Evolutionary conservation across 768 basidiomycete species (phyloP).

Genomic region (Infundibulicybe gibba): DNA sequence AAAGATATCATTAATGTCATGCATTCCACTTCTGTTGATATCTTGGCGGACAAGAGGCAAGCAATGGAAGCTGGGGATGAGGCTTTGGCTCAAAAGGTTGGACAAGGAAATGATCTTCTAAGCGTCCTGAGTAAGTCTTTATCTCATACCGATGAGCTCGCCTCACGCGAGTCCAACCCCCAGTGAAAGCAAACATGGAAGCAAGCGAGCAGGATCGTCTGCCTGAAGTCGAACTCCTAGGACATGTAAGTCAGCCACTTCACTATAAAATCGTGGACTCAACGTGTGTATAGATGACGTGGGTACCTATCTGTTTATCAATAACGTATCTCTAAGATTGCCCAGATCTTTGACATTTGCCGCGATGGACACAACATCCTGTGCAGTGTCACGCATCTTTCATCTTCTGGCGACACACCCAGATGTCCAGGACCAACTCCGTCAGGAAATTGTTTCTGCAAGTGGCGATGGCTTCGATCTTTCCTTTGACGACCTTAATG

Average conservation of each 20-base stretch:
- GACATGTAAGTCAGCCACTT: slow-evolving; percentile 20
- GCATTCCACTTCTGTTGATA: slow-evolving; percentile 22
- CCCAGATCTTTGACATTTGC: slow-evolving; percentile 27
- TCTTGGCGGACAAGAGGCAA: slow-evolving; percentile 30
- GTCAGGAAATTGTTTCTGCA: slow-evolving; percentile 28
- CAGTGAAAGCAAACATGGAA: slow-evolving; percentile 31
- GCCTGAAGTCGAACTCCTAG: slow-evolving; percentile 28
- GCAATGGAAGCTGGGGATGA: slow-evolving; percentile 23
- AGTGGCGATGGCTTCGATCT: slow-evolving; percentile 18
- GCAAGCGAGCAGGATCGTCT: slow-evolving; percentile 25
- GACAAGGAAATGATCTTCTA: slow-evolving; percentile 26
- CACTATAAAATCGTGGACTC: background rate
- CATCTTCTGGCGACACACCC: slow-evolving; percentile 26
- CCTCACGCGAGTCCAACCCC: background rate
- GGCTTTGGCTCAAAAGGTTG: slow-evolving; percentile 21
- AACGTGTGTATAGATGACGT: slow-evolving; percentile 4
- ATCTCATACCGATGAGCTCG: background rate
- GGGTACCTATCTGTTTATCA: slow-evolving; percentile 1
- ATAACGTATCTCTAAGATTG: background rate
- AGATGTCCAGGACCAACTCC: slow-evolving; percentile 28
- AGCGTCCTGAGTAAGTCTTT: slow-evolving; percentile 20
- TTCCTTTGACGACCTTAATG: slow-evolving; percentile 30
- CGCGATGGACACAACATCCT: slow-evolving; percentile 41
- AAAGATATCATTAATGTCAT: slow-evolving; percentile 28
- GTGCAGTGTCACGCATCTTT: slow-evolving; percentile 30